Evolutionary conservation across 805 yeast species (phyloP).

Genomic region (Priceomyces melissophilus): DNA sequence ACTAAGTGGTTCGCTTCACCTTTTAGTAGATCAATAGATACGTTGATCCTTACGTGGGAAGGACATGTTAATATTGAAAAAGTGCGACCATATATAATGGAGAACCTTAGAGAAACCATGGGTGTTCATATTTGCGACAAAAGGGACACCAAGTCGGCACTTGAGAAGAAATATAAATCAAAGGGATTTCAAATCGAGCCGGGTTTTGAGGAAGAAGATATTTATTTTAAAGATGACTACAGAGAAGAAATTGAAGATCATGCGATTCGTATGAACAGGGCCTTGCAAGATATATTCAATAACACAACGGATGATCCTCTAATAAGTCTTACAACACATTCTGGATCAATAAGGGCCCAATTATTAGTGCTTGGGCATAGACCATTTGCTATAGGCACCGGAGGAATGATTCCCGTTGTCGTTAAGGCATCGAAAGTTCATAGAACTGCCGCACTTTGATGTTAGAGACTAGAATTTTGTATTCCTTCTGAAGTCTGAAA

Average conservation of each 20-base stretch:
- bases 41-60: conserved; percentile 47
- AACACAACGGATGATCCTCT: conserved; percentile 17
- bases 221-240: conserved; percentile 34
- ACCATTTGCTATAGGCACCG: conserved; percentile 47
- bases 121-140: conserved; percentile 53
- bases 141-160: conserved; percentile 34
- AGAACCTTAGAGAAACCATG: conserved; percentile 46
- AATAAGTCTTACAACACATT: conserved; percentile 47
- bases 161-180: conserved; percentile 37
- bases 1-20: conserved; percentile 47
- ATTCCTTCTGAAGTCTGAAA: too few species aligned
- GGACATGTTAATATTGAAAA: conserved; percentile 21
- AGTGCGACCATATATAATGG: conserved; percentile 38
- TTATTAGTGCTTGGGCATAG: conserved; percentile 47
- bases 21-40: conserved; percentile 48
- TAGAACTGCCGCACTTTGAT: background rate
- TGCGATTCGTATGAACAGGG: conserved; percentile 30
- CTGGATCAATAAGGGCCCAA: conserved; percentile 49
- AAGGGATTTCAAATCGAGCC: conserved; percentile 40
- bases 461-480: too few species aligned
- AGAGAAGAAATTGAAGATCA: conserved; percentile 42
- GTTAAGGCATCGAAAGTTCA: conserved; percentile 37
- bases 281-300: conserved; percentile 35
- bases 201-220: conserved; percentile 46
- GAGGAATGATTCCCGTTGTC: conserved; percentile 55